A percentile compares a stretch with the other conserved stretches of the same genome.
These are phyloP conservation scores for Oryza officinalis DNA, from an alignment of 176 grass and related monocot genomes.

Conservation along the genomic window DNA sequence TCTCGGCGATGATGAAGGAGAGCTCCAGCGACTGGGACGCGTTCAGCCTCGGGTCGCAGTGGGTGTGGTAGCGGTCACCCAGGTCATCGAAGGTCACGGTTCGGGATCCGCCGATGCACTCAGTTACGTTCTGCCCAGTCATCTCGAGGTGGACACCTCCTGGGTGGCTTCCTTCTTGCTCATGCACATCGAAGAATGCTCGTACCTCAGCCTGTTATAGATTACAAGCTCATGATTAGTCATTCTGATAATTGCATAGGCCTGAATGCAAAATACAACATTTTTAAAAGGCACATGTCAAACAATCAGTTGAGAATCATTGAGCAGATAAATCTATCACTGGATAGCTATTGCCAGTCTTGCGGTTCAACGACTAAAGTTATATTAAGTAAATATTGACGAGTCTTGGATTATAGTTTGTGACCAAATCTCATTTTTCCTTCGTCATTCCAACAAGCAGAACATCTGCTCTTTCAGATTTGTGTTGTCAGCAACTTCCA, in stretches of 20 bases:
- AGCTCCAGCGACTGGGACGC: conserved; percentile 83
- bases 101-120: conserved; percentile 84
- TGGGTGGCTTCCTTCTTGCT: conserved; percentile 86
- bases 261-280: background rate
- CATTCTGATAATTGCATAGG: background rate
- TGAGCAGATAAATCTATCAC: background rate
- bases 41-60: conserved; percentile 86
- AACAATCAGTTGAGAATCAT: background rate
- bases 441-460: background rate
- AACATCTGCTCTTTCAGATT: background rate
- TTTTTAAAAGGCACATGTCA: background rate
- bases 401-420: background rate
- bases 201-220: conserved; percentile 68
- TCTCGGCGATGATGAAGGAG: conserved; percentile 81
- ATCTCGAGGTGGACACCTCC: conserved; percentile 92
- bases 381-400: background rate
- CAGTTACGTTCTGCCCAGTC: conserved; percentile 93
- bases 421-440: background rate
- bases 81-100: conserved; percentile 87
- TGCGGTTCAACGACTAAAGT: background rate
- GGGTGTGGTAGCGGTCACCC: conserved; percentile 83
- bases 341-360: background rate
- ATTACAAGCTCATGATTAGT: background rate
- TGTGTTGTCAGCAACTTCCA: background rate
- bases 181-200: conserved; percentile 92